Evolutionary conservation across 1,139 yeast species (phyloP), one percentile per base, ranked within the genome.

Genomic region (Saccharomyces pastorianus): DNA sequence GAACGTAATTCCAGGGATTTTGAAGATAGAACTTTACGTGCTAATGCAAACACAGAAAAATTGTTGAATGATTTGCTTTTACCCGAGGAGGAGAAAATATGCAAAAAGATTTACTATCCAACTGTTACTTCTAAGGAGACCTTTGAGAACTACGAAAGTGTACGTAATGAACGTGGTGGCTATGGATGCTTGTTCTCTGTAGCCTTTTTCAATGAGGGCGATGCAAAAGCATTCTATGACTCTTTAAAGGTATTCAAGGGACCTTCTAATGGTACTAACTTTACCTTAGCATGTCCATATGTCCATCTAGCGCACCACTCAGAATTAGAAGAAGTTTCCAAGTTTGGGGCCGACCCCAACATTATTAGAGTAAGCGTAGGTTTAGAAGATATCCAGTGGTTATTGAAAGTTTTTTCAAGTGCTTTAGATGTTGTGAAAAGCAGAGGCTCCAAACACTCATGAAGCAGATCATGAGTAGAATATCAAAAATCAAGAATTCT

Each of bases 1-100:
- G 99, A 93, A 70, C 79, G 97, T 67, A 93, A 93, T 72, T 88
- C 96, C 3, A 81, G 98, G 60, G 98, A 93, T 70, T 91, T 88
- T 67, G 82, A 80, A 29, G 74, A 75, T 34, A 78, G 98, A 63
- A 85, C 91, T 17, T 68, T 73, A 49, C 80, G 78, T 59, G 87
- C 84, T 62, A 89, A 93, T 70, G 69, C 70, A 25, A 93, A 86
- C 53, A 78, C 96, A 2, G 78, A 74, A 53, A 71, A 73, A 44
- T 78, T 82, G 9, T 75, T 84, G 44, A 80, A 79, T 9, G 59
- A 58, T 11, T 61, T 66, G 61, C 80, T 72, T 70, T 79, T 69
- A 71, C 74, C 60, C 59, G 73, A 63, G 55, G 75, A 46, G 65
- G 80, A 63, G 23, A 34, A 46, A 11, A 42, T 23, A 1, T 77